Percentiles rank a stretch among this genome's conserved stretches.
phyloP scores from a whole-genome alignment of 306 rosid genomes.

The Alnus rubra region DNA sequence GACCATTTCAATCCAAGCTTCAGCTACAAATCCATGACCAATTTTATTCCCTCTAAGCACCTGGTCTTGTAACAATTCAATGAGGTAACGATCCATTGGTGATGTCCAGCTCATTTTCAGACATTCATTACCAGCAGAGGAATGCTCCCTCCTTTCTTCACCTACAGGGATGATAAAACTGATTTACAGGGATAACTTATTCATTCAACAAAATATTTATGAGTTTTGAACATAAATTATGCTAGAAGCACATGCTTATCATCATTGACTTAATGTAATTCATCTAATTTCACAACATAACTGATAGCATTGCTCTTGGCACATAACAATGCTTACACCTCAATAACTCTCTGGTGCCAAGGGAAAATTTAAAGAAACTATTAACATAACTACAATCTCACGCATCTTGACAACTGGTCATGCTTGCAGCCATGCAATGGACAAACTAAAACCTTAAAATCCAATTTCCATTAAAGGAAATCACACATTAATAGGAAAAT shows the following conservation, averaged over 20 bases:
- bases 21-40: conserved; percentile 13
- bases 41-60: conserved; percentile 25
- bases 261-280: background rate
- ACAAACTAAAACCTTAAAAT: conserved; percentile 7
- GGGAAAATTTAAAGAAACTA: background rate
- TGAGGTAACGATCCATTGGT: conserved; percentile 19
- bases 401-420: background rate
- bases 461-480: conserved; percentile 2
- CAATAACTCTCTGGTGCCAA: background rate
- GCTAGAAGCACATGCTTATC: background rate
- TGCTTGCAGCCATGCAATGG: conserved; percentile 13
- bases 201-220: conserved; percentile 10
- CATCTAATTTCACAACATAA: background rate
- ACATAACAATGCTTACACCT: background rate
- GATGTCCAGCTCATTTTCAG: conserved; percentile 15
- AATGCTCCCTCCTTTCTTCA: conserved; percentile 33
- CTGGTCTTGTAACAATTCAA: conserved; percentile 22
- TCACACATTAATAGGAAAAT: background rate
- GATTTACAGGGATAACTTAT: conserved; percentile 7
- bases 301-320: background rate
- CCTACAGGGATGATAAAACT: conserved; percentile 23
- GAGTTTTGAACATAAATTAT: background rate
- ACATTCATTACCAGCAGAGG: conserved; percentile 17
- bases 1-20: conserved; percentile 28
- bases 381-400: background rate